Conservation (phyloP, 768 basidiomycete genomes). For the Lactarius pseudohatsudake region DNA sequence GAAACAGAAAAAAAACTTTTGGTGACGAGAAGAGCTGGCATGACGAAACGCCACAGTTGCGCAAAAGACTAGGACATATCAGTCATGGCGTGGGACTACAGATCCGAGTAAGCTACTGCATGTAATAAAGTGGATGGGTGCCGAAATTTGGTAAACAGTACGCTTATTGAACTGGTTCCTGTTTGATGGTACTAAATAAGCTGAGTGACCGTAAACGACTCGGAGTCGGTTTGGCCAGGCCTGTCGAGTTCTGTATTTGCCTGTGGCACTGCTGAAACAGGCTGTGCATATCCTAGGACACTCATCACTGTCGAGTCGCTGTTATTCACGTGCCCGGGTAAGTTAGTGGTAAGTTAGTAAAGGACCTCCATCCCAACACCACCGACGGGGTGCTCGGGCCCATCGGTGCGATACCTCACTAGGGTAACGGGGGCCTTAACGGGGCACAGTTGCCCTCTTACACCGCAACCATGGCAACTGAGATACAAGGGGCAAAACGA, state of each 20-base stretch:
- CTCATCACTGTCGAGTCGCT: neutral
- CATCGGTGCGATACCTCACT: neutral
- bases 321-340: neutral
- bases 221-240: no score
- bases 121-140: neutral
- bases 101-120: neutral
- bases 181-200: neutral
- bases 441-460: neutral
- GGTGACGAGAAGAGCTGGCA: slow-evolving; percentile 1
- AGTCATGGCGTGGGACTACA: neutral
- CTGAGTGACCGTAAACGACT: no score
- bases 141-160: neutral
- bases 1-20: neutral
- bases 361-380: neutral
- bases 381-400: neutral
- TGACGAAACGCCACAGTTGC: slow-evolving; percentile 7
- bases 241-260: neutral
- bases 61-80: neutral
- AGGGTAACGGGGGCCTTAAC: neutral
- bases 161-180: neutral
- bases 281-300: neutral
- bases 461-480: slow-evolving; percentile 1
- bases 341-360: neutral
- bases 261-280: neutral
- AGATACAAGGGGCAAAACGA: neutral